Evolutionary conservation across 495 filamentous ascomycete species (phyloP), one percentile per base, ranked within the genome.

Genomic region (Xanthoparmelia taractica): DNA sequence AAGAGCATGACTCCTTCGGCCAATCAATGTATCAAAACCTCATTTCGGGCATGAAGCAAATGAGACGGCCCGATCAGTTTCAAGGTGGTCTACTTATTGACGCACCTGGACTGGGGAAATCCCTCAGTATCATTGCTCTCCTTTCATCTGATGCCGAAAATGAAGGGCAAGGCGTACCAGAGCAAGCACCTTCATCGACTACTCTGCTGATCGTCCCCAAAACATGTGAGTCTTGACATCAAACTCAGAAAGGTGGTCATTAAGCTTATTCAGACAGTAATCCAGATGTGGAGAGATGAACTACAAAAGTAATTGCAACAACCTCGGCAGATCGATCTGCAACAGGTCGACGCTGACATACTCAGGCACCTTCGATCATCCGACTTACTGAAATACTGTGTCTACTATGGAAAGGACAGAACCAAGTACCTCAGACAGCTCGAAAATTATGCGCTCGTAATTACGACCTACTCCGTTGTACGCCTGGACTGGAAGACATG

Each of bases 61-160:
- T 11, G 5, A 64, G 59, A 71, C 29, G 65, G 12, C 75, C 75
- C 1, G 41, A 58, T 3, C 55, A 57, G 5, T 77, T 76, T 15
- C 59, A 59, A 25, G 76, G 76, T 0, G 76, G 76, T 0, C 76
- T 78, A 31, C 65, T 78, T n/a, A 74, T 72, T 5, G 76, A 78
- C 43, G 68, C 73, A 3, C 75, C 76, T 69, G 75, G 76, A 18
- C 67, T 76, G 0, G 76, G 76, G 0, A 77, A 78, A 67, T 75
- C 74, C 8, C 56, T 78, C 11, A 72, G 68, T n/a, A 75, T 76
- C 67, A 75, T 78, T 57, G 63, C 74, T 27, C 63, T 78, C 27
- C 57, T 73, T 29, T 74, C 74, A 15, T 64, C 50, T 23, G 50
- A n/a, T 40, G 13, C 25, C 23, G 29, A 47, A 27, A 40, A 3